Base-by-base conservation (phyloP, 2,329 filamentous ascomycete species). In the Escovopsis sp. region DNA sequence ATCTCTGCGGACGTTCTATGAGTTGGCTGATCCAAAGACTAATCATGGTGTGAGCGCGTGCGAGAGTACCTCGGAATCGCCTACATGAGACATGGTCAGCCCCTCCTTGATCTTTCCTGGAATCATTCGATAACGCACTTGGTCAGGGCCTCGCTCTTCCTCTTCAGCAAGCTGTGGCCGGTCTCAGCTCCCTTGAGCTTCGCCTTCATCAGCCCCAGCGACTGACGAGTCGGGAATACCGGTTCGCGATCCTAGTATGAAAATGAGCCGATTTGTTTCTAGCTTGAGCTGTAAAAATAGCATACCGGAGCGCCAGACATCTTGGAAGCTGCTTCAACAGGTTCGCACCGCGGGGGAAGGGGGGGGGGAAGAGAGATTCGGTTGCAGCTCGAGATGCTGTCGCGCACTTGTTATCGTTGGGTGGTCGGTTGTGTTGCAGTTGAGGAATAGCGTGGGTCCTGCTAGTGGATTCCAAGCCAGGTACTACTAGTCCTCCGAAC, bases 221-320 rank as follows among this genome's bases (percentile, higher is more conserved):
- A 94, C 72, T 98, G 91, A 58, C 91, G 85, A 60, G 91, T 98
- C 57, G 91, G 85, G 67, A 98, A 98, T 67, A 98, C 89, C 58
- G 88, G 75, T 68, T 98, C 91, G 63, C 91, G 80, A 63, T 89
- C 86, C 88, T 94, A 40, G 28, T 1, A 32, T 28, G 26, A 36
- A n/a, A 12, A 33, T 55, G 33, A 55, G 52, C 38, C 36, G 38
- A 42, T 43, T 26, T 11, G 15, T 15, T 26, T 32, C 12, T 5
- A 32, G 23, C 11, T 8, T 12, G 5, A 10, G 18, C 8, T 19
- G 39, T 12, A 18, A 34, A 12, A 26, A 43, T 11, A 36, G 15
- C 32, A 28, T 51, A 61, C 58, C 43, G 53, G 48, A 38, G 59
- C 56, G 38, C 58, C 57, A 39, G 59, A 61, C 58, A 61, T 61